phyloP scores from a whole-genome alignment of 2,329 filamentous ascomycete species.

The Trichoderma guizhouense region DNA sequence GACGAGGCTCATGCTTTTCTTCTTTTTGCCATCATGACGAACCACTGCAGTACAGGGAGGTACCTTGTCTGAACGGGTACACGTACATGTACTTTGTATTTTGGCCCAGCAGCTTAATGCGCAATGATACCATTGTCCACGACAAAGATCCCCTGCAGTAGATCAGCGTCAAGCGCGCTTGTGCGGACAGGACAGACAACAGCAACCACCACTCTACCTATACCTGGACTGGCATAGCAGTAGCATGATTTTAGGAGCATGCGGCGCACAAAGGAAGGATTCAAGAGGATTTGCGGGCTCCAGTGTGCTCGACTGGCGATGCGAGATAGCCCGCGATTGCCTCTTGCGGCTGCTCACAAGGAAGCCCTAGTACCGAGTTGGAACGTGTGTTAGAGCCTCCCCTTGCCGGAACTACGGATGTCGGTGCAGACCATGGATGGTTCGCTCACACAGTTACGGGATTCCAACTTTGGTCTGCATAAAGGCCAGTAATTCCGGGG shows the following conservation, averaged over 20 bases:
- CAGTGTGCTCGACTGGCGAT: neutral
- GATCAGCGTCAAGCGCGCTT: slow-evolving; percentile 17
- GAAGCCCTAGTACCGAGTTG: neutral
- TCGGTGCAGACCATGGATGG: neutral
- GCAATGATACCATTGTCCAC: slow-evolving; percentile 3
- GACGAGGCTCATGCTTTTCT: neutral
- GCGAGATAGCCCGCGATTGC: neutral
- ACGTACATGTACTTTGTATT: neutral
- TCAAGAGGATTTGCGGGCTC: neutral
- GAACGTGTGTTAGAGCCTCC: neutral
- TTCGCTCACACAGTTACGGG: neutral
- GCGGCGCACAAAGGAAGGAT: neutral
- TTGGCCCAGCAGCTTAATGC: neutral
- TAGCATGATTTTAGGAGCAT: neutral
- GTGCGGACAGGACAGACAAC: neutral
- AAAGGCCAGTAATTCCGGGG: neutral
- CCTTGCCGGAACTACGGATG: neutral
- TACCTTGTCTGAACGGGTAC: neutral
- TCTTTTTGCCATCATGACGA: neutral
- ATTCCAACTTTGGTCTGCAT: neutral
- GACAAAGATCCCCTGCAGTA: slow-evolving; percentile 17
- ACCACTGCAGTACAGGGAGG: neutral
- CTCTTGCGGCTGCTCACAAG: neutral
- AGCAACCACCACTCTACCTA: neutral
- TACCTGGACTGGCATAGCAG: neutral